Base-by-base conservation (phyloP, 2,329 filamentous ascomycete genomes). In the Dissoconium aciculare region DNA sequence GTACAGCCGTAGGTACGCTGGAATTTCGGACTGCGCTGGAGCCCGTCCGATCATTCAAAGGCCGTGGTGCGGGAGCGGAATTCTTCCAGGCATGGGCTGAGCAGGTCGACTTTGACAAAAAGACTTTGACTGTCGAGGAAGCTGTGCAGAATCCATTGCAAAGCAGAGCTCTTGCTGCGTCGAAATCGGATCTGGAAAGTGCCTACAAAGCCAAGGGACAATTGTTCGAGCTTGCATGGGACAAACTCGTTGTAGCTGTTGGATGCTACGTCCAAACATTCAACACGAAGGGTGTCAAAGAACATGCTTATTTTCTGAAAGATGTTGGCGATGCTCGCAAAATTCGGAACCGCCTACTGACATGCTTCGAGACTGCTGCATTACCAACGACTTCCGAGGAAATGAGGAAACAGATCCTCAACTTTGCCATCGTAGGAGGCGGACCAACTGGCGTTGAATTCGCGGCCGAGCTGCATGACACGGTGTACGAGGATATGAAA, bases 221-320 rank as follows among this genome's bases (percentile, higher is more conserved):
- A 31, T 46, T 69, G 17, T 85, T 87, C 45, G 67, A 81, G 14
- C 60, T 92, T 6, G 60, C 63, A 0, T 92, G 89, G 48, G 83
- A 92, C 60, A 91, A 85, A 57, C 63, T 92, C 12, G 67, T 92
- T 26, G 67, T 93, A 25, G 71, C 80, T 1, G 82, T 91, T 0
- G 84, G 84, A 0, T 78, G 79, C 35, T 87, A 89, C 52, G 78
- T 72, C 46, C 80, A 87, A 55, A 93, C 84, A 0, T 93, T 93
- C 54, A 71, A 74, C 17, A 87, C 84, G 3, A 74, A 79, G 10
- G 84, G 84, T 1, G 82, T 92, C 2, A 71, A 69, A 38, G 77
- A 92, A 49, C 72, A 92, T 50, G 83, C 84, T 0, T 72, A 77
- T 42, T 92, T 93, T 56, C 65, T 92, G 38, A 80, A 84, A 38